Base-by-base conservation (phyloP, 768 basidiomycete genomes). In the Russula sp. region DNA sequence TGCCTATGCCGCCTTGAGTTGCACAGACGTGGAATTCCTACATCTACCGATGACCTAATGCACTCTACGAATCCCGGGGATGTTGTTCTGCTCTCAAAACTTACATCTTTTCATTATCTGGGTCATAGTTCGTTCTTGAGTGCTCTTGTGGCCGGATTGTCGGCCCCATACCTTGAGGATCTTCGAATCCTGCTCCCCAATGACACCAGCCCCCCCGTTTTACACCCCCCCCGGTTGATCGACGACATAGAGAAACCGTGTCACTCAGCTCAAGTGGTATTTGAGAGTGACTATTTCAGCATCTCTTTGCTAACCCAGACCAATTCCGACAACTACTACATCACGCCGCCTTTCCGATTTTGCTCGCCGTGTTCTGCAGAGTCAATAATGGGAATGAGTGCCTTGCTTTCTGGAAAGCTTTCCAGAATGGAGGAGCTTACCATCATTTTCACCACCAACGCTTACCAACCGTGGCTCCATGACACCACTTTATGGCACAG, bases 211-310 rank as follows among this genome's bases (percentile, higher is more conserved):
- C 11, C 7, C 38, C 13, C 48, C 16, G 3, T 56, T n/a, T 25
- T 35, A 1, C 20, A 56, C 35, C 34, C 45, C 48, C 8, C 39
- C 18, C 29, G 46, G 34, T 45, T 61, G 20, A 43, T 56, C 13
- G 1, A 25, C n/a, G 48, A 51, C 2, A 7, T 56, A 11, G 22
- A 14, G 9, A 25, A 5, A 20, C 34, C 18, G 4, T 42, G n/a
- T 32, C 16, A 7, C 8, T 11, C 13, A 3, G 41, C 22, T 8
- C 34, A 22, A 8, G 16, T 50, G 6, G 4, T 18, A 0, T 38
- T 35, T 11, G 7, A 7, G 6, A 1, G 0, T 1, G 2, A 0
- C 1, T 9, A 0, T 11, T 41, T 48, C 25, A 3, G 1, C 10
- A 25, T 56, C 11, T 42, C 22, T 2, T 11, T 45, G 32, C 1